A percentile compares a stretch with the other conserved stretches of the same genome.
Evolutionary conservation across 1,284 basidiomycete species (phyloP).

Genomic region (Cystobasidium pallidum): DNA sequence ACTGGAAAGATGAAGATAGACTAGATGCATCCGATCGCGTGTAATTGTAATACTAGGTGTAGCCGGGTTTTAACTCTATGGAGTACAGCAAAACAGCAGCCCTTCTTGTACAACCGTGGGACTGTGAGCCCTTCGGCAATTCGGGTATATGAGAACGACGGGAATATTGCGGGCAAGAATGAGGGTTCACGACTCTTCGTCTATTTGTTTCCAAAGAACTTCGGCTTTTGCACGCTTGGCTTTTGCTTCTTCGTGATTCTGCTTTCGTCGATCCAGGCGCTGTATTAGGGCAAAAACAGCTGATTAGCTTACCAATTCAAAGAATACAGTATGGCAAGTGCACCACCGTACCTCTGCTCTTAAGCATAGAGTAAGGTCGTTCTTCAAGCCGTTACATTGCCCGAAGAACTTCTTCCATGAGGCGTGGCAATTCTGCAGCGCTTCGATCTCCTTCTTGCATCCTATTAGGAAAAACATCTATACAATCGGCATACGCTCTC

Average conservation of each 20-base stretch:
- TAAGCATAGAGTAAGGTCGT: slow-evolving; percentile 44
- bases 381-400: slow-evolving; percentile 47
- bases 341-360: slow-evolving; percentile 37
- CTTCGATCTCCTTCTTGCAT: slow-evolving; percentile 44
- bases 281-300: slow-evolving; percentile 17
- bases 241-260: slow-evolving; percentile 44
- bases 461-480: slow-evolving; percentile 15
- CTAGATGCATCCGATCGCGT: neutral
- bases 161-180: neutral
- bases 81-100: neutral
- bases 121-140: neutral
- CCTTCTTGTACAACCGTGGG: neutral
- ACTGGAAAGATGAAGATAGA: slow-evolving; percentile 33
- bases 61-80: neutral
- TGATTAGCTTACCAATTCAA: neutral
- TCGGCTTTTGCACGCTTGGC: slow-evolving; percentile 34
- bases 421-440: slow-evolving; percentile 44
- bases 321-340: no score
- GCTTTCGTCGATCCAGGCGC: slow-evolving; percentile 28
- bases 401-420: slow-evolving; percentile 42
- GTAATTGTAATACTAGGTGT: neutral
- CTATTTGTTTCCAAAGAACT: slow-evolving; percentile 40
- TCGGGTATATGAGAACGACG: neutral
- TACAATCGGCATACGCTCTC: no score
- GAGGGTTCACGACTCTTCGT: slow-evolving; percentile 38